These are phyloP conservation scores for Beauveria sp. DNA, from an alignment of 2,329 filamentous ascomycete genomes.

Conservation along the genomic window DNA sequence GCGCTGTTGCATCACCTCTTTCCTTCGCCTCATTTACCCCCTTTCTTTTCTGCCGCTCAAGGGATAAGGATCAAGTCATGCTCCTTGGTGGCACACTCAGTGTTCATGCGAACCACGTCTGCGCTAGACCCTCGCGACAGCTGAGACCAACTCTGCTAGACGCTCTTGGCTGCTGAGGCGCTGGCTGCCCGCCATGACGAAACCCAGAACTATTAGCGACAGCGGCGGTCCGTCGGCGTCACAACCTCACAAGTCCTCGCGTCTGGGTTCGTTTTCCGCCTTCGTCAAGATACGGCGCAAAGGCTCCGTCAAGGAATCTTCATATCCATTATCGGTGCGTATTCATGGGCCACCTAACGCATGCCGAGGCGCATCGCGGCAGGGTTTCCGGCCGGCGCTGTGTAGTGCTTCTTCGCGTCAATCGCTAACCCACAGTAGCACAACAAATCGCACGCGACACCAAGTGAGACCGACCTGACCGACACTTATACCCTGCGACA, in stretches of 20 bases:
- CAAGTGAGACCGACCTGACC: conserved; percentile 3
- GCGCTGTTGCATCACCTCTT: neutral
- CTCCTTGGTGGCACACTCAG: neutral
- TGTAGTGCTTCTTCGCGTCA: conserved; percentile 4
- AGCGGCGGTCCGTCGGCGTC: neutral
- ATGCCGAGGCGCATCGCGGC: neutral
- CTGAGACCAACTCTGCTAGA: neutral
- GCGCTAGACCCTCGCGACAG: neutral
- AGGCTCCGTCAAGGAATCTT: neutral
- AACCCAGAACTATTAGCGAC: conserved; percentile 9
- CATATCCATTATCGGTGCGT: neutral
- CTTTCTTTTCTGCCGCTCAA: neutral
- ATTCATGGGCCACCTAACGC: too few species aligned
- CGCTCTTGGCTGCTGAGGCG: neutral
- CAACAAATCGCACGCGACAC: neutral
- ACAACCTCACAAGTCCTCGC: neutral
- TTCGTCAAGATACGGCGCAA: conserved; percentile 7
- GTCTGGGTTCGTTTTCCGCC: conserved; percentile 3
- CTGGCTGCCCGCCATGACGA: neutral
- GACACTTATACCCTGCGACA: conserved; percentile 12
- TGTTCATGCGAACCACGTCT: neutral
- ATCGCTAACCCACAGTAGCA: conserved; percentile 13
- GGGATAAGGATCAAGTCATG: neutral
- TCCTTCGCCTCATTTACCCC: neutral
- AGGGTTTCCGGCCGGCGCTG: neutral